Percentiles rank a stretch among this genome's conserved stretches.
These are phyloP conservation scores for Colletotrichum spaethianum DNA, from an alignment of 2,329 filamentous ascomycete species.

Conservation along the genomic window DNA sequence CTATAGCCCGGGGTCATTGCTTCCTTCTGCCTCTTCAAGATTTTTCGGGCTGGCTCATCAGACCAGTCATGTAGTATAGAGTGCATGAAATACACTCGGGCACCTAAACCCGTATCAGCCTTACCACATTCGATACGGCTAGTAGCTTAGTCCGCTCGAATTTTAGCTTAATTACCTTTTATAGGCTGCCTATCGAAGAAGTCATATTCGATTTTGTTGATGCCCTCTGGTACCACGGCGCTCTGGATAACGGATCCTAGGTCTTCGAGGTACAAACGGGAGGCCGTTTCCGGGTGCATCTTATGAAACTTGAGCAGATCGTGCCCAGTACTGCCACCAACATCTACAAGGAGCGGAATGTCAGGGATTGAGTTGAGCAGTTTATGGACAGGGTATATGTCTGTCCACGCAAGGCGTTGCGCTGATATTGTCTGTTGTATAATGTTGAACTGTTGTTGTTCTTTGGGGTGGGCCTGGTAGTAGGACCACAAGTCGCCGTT, in stretches of 20 bases:
- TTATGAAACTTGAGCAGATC: background rate
- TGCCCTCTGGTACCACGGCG: background rate
- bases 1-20: conserved; percentile 59
- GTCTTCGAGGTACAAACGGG: background rate
- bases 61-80: conserved; percentile 70
- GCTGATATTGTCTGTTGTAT: conserved; percentile 19
- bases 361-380: background rate
- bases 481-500: conserved; percentile 13
- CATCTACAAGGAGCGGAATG: conserved; percentile 8
- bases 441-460: conserved; percentile 19
- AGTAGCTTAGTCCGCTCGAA: background rate
- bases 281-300: background rate
- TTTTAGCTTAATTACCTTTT: conserved; percentile 16
- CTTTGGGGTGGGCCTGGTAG: conserved; percentile 12
- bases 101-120: conserved; percentile 37
- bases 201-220: conserved; percentile 47
- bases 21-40: conserved; percentile 58
- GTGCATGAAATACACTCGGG: conserved; percentile 66
- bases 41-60: conserved; percentile 56
- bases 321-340: conserved; percentile 12
- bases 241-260: background rate
- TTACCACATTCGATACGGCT: fast-evolving
- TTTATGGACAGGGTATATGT: background rate
- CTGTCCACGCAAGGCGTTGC: background rate
- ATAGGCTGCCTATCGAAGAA: conserved; percentile 56